A percentile compares a stretch with the other conserved stretches of the same genome.
These are phyloP conservation scores for Eucalyptus virginea DNA, from an alignment of 345 rosid species.

Conservation along the genomic window DNA sequence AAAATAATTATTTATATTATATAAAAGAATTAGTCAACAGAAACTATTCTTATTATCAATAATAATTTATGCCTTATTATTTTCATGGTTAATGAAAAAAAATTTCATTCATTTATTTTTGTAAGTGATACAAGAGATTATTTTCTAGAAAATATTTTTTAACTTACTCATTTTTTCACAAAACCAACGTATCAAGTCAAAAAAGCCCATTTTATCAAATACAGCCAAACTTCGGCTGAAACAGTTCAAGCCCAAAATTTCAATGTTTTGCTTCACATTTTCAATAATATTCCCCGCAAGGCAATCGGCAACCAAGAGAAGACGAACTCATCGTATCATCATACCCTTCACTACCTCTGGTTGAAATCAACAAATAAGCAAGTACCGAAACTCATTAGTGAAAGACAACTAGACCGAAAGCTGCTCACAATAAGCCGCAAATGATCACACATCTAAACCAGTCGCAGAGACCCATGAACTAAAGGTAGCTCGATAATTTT, in stretches of 20 bases:
- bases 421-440: not conserved
- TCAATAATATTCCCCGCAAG: not conserved
- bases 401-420: not conserved
- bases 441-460: not conserved
- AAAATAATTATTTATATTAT: accelerated
- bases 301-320: not conserved
- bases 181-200: no score
- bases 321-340: not conserved
- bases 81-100: no score
- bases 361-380: not conserved
- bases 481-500: not conserved
- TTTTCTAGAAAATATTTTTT: no score
- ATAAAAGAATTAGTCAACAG: accelerated
- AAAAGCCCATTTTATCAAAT: no score
- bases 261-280: no score
- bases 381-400: not conserved
- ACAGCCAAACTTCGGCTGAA: no score
- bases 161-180: no score
- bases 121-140: no score
- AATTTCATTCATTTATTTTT: no score
- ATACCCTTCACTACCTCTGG: not conserved
- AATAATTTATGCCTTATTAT: no score
- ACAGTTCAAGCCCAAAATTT: no score
- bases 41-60: no score
- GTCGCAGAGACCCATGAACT: not conserved